These are phyloP conservation scores for Malassezia pachydermatis DNA, from an alignment of 1,284 basidiomycete genomes.

Conservation along the genomic window DNA sequence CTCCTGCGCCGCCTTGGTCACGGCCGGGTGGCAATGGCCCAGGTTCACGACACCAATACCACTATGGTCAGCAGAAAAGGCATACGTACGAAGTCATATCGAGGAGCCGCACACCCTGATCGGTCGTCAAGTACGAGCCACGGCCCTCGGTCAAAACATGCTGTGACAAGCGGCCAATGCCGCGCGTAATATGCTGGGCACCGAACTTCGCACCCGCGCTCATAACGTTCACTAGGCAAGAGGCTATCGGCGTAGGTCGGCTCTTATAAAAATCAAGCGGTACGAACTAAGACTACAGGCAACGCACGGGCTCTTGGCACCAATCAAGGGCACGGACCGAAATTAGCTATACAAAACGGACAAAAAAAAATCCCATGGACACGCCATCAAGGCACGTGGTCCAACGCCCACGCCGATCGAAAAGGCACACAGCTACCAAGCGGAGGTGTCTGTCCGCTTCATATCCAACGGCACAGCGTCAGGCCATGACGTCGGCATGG, in stretches of 20 bases:
- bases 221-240: too few species aligned
- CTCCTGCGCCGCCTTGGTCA: slow-evolving; percentile 37
- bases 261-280: too few species aligned
- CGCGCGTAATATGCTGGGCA: slow-evolving; percentile 35
- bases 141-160: slow-evolving; percentile 35
- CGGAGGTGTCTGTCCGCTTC: background rate
- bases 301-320: too few species aligned
- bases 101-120: slow-evolving; percentile 34
- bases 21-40: slow-evolving; percentile 43
- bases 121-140: slow-evolving; percentile 36
- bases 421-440: background rate
- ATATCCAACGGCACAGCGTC: background rate
- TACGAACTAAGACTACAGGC: too few species aligned
- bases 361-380: too few species aligned
- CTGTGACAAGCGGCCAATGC: slow-evolving; percentile 37
- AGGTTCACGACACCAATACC: slow-evolving; percentile 45
- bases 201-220: slow-evolving; percentile 21
- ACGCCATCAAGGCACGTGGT: too few species aligned
- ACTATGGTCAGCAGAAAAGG: background rate
- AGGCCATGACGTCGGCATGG: background rate
- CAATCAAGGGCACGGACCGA: too few species aligned
- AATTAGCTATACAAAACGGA: too few species aligned
- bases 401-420: too few species aligned
- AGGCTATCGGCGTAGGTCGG: too few species aligned
- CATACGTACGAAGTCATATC: slow-evolving; percentile 33